Evolutionary conservation across 805 yeast genomes (phyloP), one percentile per base, ranked within the genome.

Genomic region (Millerozyma miso): DNA sequence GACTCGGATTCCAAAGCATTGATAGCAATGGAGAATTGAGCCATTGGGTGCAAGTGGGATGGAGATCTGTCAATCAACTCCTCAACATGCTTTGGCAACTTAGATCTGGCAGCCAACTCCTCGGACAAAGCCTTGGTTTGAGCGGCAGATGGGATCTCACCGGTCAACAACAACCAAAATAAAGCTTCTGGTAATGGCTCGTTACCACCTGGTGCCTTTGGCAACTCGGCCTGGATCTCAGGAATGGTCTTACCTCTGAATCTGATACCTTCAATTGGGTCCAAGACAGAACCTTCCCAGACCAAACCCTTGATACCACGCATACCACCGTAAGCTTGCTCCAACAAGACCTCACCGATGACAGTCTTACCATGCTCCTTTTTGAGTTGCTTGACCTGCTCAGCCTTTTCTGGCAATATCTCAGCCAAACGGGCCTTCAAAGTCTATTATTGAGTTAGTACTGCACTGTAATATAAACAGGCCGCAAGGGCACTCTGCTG

Each of bases 351-450:
- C 58, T 70, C 74, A 47, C 75, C 75, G 49, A 70, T 69, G 32
- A 70, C 85, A 62, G 86, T 79, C 65, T 82, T 77, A 58, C 98
- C 99, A 69, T 91, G 79, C 60, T 89, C 95, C 67, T 87, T 77
- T 72, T 91, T 89, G 68, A 91, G 82, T 58, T 82, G 79, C 74
- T 85, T 86, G 70, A 93, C 84, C 74, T 89, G 88, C 68, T 88
- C 97, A 56, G 85, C 85, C 76, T 87, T 87, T 60, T 79, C 89
- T 53, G 98, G 98, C 65, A 90, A 80, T 53, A 88, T 76, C 63
- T 88, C 95, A 44, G 89, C 95, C 64, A 93, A 90, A 65, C 95
- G 83, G 71, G 93, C 96, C 72, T 93, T 93, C 59, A 93, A 78
- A 51, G 97, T 83, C 76, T 79, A 62, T 42, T 20, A 13, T n/a